phyloP scores from a whole-genome alignment of 352 stramenopile genomes.

The Phytophthora hibernalis region DNA sequence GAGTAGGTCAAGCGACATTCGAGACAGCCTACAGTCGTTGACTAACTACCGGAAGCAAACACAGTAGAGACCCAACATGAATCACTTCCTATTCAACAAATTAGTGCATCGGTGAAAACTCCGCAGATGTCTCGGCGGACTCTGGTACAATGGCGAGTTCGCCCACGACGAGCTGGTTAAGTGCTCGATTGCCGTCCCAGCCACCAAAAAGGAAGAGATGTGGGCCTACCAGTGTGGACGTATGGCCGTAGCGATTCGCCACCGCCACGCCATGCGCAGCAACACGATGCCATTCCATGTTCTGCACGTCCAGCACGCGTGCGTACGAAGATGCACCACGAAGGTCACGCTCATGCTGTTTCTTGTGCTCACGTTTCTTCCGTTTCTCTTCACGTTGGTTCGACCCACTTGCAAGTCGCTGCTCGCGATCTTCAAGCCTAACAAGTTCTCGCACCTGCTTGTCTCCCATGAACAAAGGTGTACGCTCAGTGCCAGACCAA shows the following conservation, averaged over 20 bases:
- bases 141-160: slow-evolving; percentile 45
- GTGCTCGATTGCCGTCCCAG: slow-evolving; percentile 83
- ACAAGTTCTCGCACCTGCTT: slow-evolving; percentile 69
- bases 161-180: slow-evolving; percentile 79
- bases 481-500: slow-evolving; percentile 80
- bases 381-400: slow-evolving; percentile 29
- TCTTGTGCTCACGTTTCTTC: slow-evolving; percentile 46
- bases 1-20: slow-evolving; percentile 47
- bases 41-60: slow-evolving; percentile 13
- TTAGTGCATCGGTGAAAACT: slow-evolving; percentile 21
- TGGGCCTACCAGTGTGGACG: slow-evolving; percentile 63
- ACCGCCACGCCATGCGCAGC: slow-evolving; percentile 49
- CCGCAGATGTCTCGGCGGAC: slow-evolving; percentile 3
- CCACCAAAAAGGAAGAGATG: slow-evolving; percentile 83
- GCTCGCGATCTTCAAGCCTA: slow-evolving; percentile 58
- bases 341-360: slow-evolving; percentile 48
- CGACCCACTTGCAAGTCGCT: slow-evolving; percentile 48
- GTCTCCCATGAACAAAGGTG: slow-evolving; percentile 82
- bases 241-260: slow-evolving; percentile 78
- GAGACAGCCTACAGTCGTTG: not conserved
- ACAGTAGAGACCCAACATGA: slow-evolving; percentile 35
- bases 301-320: slow-evolving; percentile 61
- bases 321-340: slow-evolving; percentile 60
- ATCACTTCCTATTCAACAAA: slow-evolving; percentile 4
- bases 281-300: slow-evolving; percentile 72